Percentiles rank a stretch among this genome's conserved stretches.
Evolutionary conservation across 2,329 filamentous ascomycete genomes (phyloP).

Genomic region (Clarireedia hainanense): DNA sequence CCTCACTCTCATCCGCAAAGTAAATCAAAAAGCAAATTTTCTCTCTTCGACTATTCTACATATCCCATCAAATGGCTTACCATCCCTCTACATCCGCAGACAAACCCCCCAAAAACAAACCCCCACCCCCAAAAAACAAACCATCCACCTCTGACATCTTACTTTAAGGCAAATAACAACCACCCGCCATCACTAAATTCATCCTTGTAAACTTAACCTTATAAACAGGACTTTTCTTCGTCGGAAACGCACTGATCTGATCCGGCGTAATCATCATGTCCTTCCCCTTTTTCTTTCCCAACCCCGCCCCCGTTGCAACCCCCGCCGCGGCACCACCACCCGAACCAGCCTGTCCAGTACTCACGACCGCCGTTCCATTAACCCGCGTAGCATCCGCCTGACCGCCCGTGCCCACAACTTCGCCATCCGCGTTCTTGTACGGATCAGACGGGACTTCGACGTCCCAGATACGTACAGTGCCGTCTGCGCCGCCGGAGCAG

Average conservation of each 20-base stretch:
- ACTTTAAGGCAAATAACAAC: slow-evolving; percentile 42
- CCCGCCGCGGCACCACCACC: too few species aligned
- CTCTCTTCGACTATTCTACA: too few species aligned
- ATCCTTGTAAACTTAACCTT: slow-evolving; percentile 91
- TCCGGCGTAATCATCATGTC: slow-evolving; percentile 86
- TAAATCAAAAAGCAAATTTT: too few species aligned
- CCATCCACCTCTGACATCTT: too few species aligned
- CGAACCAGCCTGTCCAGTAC: too few species aligned
- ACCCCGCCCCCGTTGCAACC: slow-evolving; percentile 8
- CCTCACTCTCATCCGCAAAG: too few species aligned
- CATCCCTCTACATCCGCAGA: too few species aligned
- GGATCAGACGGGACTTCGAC: slow-evolving; percentile 65
- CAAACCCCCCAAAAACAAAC: too few species aligned
- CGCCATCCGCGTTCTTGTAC: slow-evolving; percentile 43
- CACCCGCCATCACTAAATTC: slow-evolving; percentile 86
- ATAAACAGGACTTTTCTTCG: slow-evolving; percentile 92
- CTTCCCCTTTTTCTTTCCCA: slow-evolving; percentile 70
- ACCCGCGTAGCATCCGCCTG: slow-evolving; percentile 45
- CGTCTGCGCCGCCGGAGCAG: slow-evolving; percentile 83
- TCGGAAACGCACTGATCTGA: slow-evolving; percentile 89
- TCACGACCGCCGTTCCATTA: slow-evolving; percentile 23
- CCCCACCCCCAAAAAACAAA: too few species aligned
- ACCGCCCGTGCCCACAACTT: slow-evolving; percentile 32
- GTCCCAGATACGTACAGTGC: slow-evolving; percentile 92
- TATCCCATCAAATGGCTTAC: too few species aligned